These are phyloP conservation scores for Yarrowia divulgata DNA, from an alignment of 805 yeast genomes.

Conservation along the genomic window DNA sequence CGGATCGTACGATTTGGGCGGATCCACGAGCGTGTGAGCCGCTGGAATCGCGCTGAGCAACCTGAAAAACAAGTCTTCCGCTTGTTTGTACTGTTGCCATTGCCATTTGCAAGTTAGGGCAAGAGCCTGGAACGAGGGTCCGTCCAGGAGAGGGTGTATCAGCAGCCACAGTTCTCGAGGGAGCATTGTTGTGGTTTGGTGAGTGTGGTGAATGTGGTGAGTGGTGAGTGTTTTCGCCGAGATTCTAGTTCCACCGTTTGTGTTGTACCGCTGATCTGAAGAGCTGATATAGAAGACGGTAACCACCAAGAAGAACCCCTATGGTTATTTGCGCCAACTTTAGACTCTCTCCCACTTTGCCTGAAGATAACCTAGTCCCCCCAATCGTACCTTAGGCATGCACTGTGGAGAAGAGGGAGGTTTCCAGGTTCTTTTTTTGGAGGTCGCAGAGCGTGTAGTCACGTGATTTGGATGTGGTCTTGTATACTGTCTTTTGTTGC, in stretches of 20 bases:
- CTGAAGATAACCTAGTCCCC: neutral
- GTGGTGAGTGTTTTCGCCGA: neutral
- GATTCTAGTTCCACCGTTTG: no score
- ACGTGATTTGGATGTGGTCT: no score
- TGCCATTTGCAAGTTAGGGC: slow-evolving; percentile 20
- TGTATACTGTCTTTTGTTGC: no score
- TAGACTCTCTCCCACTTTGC: neutral
- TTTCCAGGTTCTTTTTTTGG: no score
- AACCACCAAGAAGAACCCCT: neutral
- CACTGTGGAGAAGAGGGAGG: neutral
- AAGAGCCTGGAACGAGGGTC: neutral
- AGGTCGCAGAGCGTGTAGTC: no score
- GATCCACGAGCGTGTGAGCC: neutral
- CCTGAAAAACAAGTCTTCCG: neutral
- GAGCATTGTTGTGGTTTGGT: neutral
- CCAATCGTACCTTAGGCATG: slow-evolving; percentile 9
- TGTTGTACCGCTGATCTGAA: neutral
- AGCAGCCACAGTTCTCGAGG: slow-evolving; percentile 12
- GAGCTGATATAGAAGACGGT: neutral
- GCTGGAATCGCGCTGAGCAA: neutral
- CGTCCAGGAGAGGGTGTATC: neutral
- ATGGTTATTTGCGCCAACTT: neutral
- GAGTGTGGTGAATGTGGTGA: neutral
- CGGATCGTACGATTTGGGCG: neutral
- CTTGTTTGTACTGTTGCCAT: neutral